phyloP scores from a whole-genome alignment of 73 alveolate species.

The Effrenium voratum region DNA sequence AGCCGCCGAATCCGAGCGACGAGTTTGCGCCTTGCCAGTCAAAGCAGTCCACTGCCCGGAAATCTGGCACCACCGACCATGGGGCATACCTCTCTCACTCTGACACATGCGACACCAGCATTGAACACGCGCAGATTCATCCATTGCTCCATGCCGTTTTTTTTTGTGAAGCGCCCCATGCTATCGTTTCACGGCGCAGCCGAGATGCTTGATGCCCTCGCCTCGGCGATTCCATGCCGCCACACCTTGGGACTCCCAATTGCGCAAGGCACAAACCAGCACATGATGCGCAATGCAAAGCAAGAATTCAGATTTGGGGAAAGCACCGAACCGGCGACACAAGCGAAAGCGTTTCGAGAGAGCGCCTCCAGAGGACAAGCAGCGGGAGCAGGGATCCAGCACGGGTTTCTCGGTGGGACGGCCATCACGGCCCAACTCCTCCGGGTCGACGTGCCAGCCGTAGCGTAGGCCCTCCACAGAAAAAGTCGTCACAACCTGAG shows the following conservation, averaged over 20 bases:
- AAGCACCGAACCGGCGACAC: not conserved
- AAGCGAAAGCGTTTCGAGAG: not conserved
- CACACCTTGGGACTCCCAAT: not conserved
- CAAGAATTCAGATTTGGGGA: not conserved
- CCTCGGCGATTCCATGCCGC: slow-evolving; percentile 55
- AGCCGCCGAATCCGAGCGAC: not conserved
- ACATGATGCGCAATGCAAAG: not conserved
- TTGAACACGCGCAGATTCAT: no score
- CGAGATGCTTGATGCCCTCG: slow-evolving; percentile 59
- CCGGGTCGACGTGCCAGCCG: slow-evolving; percentile 62
- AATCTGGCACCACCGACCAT: slow-evolving; percentile 53
- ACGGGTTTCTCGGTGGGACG: slow-evolving; percentile 64
- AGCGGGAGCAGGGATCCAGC: slow-evolving; percentile 86
- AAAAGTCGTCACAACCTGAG: slow-evolving; percentile 56
- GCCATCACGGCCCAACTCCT: slow-evolving; percentile 15
- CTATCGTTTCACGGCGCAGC: no score
- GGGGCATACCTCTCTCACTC: no score
- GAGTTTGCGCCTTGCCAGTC: slow-evolving; percentile 54
- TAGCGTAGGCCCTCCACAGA: slow-evolving; percentile 68
- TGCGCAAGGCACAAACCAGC: not conserved
- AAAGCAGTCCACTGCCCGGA: slow-evolving; percentile 72
- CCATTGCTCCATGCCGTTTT: no score
- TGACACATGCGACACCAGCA: no score
- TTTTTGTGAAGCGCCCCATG: no score
- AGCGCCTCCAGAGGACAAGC: slow-evolving; percentile 73